Conservation (phyloP, 2,329 filamentous ascomycete species). For the Cadophora luteo-olivacea region DNA sequence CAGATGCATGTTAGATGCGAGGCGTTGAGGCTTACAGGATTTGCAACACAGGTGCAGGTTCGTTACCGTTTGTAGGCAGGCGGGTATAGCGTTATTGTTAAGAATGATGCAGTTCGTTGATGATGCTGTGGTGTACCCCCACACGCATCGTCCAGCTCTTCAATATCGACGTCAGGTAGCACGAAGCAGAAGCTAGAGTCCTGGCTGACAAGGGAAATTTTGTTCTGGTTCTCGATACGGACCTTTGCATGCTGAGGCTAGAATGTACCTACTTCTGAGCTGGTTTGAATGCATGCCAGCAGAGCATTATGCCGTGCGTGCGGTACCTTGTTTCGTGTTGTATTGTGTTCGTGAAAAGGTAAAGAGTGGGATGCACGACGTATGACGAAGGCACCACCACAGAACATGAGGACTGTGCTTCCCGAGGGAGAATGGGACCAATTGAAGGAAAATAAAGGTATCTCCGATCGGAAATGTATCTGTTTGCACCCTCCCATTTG, state of each 20-base stretch:
- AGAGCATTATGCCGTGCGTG: neutral
- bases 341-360: neutral
- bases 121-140: neutral
- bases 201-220: neutral
- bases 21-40: slow-evolving; percentile 18
- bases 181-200: neutral
- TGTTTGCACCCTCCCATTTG: neutral
- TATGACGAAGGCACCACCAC: slow-evolving; percentile 8
- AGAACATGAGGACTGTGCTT: neutral
- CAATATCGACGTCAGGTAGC: neutral
- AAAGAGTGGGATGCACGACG: slow-evolving; percentile 10
- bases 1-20: slow-evolving; percentile 10
- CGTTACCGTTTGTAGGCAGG: neutral
- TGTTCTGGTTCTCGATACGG: neutral
- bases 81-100: neutral
- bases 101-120: neutral
- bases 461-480: neutral
- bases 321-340: neutral
- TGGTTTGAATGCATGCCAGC: neutral
- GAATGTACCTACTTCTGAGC: neutral
- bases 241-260: neutral
- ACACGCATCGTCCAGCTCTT: neutral
- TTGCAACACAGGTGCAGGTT: neutral
- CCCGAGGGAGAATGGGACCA: neutral
- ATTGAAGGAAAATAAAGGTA: neutral